phyloP scores from a whole-genome alignment of 2,329 filamentous ascomycete species.

The Helotiales sp. region DNA sequence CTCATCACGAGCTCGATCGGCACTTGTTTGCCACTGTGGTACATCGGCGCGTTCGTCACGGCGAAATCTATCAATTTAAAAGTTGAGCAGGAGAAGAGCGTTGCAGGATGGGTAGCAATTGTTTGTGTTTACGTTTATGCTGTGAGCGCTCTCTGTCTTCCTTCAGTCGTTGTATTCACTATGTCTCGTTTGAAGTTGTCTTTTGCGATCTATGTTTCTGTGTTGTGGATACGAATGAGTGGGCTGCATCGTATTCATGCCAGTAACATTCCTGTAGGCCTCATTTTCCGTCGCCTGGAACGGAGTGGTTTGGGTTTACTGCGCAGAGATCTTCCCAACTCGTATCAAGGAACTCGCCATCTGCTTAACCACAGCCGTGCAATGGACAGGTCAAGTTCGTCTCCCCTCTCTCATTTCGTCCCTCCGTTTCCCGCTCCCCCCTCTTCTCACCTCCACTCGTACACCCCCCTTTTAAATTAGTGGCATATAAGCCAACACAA shows the following conservation, averaged over 20 bases:
- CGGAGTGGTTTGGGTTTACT: conserved; percentile 39
- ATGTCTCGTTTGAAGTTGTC: too few relatives aligned
- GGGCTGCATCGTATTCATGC: too few relatives aligned
- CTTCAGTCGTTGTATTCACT: too few relatives aligned
- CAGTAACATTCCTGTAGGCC: conserved; percentile 28
- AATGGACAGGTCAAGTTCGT: conserved; percentile 31
- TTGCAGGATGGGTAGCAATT: conserved; percentile 34
- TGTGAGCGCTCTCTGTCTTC: conserved; percentile 12
- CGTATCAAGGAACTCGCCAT: conserved; percentile 36
- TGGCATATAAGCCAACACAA: too few relatives aligned
- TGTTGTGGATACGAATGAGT: too few relatives aligned
- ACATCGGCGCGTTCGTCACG: conserved; percentile 38
- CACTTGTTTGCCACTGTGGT: conserved; percentile 30
- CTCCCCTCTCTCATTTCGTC: too few relatives aligned
- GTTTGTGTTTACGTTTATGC: conserved; percentile 37
- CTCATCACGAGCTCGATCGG: conserved; percentile 37
- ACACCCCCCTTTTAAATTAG: too few relatives aligned
- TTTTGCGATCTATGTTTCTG: too few relatives aligned
- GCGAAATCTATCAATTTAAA: conserved; percentile 27
- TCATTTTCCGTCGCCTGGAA: conserved; percentile 40
- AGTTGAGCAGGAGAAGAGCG: conserved; percentile 15
- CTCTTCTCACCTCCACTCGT: not conserved
- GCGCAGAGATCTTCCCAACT: conserved; percentile 37
- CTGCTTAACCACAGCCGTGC: conserved; percentile 30
- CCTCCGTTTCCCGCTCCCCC: not conserved